phyloP scores from a whole-genome alignment of 2,329 filamentous ascomycete species.

The Tricladium varicosporioides region DNA sequence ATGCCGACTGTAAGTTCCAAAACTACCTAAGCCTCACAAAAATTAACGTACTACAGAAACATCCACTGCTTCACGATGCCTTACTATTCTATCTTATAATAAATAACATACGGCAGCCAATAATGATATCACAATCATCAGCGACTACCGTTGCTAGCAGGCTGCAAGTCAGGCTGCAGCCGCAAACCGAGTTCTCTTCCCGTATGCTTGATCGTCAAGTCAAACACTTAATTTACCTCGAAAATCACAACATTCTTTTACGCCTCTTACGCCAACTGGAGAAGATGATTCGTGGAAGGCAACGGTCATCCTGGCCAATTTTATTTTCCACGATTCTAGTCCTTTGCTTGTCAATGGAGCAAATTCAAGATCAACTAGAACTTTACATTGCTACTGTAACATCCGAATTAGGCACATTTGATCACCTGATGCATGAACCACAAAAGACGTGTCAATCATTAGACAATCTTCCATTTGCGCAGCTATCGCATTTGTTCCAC shows the following conservation, averaged over 20 bases:
- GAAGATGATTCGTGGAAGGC: conserved; percentile 12
- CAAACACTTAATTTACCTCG: conserved; percentile 15
- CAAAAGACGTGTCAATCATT: conserved; percentile 7
- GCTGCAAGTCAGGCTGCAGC: not conserved
- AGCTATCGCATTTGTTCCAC: conserved; percentile 21
- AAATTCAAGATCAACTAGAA: conserved; percentile 8
- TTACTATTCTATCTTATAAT: conserved; percentile 12
- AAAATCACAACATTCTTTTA: conserved; percentile 1
- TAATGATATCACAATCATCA: conserved; percentile 16
- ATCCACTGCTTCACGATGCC: conserved; percentile 12
- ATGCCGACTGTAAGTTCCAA: conserved; percentile 3
- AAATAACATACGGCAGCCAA: conserved; percentile 1
- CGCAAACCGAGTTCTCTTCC: conserved; percentile 12
- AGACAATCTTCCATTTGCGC: conserved; percentile 12
- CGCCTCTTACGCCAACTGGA: conserved; percentile 15
- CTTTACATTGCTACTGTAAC: conserved; percentile 6
- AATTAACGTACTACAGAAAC: conserved; percentile 3
- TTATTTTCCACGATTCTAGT: conserved; percentile 16
- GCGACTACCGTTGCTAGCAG: conserved; percentile 5
- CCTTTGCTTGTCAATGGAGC: conserved; percentile 16
- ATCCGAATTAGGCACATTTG: not conserved
- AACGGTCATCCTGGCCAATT: conserved; percentile 14
- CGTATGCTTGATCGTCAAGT: conserved; percentile 21
- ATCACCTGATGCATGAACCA: conserved; percentile 1
- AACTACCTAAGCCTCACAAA: not conserved